Evolutionary conservation across 2,329 filamentous ascomycete genomes (phyloP).

Genomic region (Tothia fuscella): DNA sequence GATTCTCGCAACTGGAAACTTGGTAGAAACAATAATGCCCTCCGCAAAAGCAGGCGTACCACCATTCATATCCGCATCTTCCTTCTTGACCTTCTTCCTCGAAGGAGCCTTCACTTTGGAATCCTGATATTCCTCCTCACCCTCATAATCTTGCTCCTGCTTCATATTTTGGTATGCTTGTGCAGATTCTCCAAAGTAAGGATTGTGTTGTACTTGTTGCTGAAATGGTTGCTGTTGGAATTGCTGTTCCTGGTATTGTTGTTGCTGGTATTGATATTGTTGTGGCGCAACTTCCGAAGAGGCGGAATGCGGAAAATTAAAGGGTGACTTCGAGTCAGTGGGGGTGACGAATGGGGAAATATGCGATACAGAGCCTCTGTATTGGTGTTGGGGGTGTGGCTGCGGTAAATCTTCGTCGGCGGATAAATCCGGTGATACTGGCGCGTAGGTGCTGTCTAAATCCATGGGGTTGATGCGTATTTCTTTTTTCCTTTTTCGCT

Average conservation of each 20-base stretch:
- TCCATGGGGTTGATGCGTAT: slow-evolving; percentile 12
- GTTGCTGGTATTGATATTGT: not conserved
- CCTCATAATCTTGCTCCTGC: not conserved
- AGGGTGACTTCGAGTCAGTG: not conserved
- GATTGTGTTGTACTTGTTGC: not conserved
- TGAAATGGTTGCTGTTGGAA: slow-evolving; percentile 4
- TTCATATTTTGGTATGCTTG: not conserved
- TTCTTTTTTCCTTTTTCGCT: not conserved
- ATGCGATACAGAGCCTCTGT: slow-evolving; percentile 25
- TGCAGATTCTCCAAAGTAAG: not conserved
- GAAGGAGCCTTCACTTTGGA: not conserved
- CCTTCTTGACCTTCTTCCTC: slow-evolving; percentile 8
- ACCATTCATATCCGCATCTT: slow-evolving; percentile 1
- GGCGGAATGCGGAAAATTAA: not conserved
- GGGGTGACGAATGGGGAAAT: slow-evolving; percentile 13
- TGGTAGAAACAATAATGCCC: slow-evolving; percentile 68
- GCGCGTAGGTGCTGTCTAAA: slow-evolving; percentile 1
- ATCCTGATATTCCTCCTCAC: not conserved
- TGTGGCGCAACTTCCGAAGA: not conserved
- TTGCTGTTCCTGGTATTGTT: slow-evolving; percentile 1
- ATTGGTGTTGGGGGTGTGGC: slow-evolving; percentile 26
- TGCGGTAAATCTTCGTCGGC: slow-evolving; percentile 23
- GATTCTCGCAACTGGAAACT: slow-evolving; percentile 93
- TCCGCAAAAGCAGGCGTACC: not conserved
- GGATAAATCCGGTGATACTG: slow-evolving; percentile 36